Conservation (phyloP, 192 early-diverging fungal species). For the Lobulomyces angularis region DNA sequence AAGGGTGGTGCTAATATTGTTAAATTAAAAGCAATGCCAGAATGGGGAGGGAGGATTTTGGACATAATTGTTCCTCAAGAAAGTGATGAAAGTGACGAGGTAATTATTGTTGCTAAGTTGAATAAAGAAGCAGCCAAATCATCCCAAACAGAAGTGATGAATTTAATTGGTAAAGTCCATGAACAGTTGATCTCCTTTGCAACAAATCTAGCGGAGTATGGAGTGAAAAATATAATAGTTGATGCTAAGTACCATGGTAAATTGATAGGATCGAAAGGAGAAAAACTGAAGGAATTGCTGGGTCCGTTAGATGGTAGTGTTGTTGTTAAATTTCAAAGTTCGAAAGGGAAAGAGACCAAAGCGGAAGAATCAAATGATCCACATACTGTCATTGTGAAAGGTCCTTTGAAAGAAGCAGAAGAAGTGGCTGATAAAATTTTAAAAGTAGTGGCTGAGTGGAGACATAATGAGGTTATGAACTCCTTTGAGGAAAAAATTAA, state of each 20-base stretch:
- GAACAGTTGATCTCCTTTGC: constrained; percentile 59
- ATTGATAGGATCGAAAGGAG: constrained; percentile 64
- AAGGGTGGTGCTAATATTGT: constrained; percentile 77
- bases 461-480: constrained; percentile 48
- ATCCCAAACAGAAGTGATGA: constrained; percentile 10
- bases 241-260: constrained; percentile 63
- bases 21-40: constrained; percentile 62
- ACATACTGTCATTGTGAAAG: constrained; percentile 62
- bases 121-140: constrained; percentile 19
- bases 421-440: constrained; percentile 55
- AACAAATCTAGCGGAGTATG: constrained; percentile 50
- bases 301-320: constrained; percentile 47
- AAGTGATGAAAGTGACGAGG: constrained; percentile 49
- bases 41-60: constrained; percentile 43
- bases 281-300: constrained; percentile 61
- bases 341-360: constrained; percentile 28
- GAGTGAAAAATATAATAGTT: constrained; percentile 42
- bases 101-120: constrained; percentile 69
- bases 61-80: constrained; percentile 69
- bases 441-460: constrained; percentile 52
- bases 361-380: constrained; percentile 27
- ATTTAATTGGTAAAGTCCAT: constrained; percentile 30
- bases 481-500: constrained; percentile 24
- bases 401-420: constrained; percentile 64
- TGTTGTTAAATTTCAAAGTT: constrained; percentile 53